phyloP scores from a whole-genome alignment of 2,329 filamentous ascomycete genomes.

The Sclerotinia trifoliorum region DNA sequence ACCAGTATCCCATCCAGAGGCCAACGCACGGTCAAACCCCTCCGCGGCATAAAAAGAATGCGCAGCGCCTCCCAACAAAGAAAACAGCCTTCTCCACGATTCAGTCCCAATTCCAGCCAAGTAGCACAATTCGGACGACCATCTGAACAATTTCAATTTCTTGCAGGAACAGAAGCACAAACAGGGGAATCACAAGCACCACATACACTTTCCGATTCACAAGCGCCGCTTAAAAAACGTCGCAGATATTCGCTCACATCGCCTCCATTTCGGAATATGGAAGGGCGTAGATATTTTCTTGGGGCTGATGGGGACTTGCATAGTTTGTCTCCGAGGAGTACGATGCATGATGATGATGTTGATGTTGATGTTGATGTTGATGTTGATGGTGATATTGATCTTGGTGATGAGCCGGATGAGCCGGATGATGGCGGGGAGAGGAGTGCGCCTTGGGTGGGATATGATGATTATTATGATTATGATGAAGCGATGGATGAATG shows the following conservation, averaged over 20 bases:
- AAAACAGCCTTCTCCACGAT: background rate
- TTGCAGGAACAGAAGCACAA: too few relatives aligned
- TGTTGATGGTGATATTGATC: too few relatives aligned
- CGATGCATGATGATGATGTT: too few relatives aligned
- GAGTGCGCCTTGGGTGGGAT: conserved; percentile 4
- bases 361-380: too few relatives aligned
- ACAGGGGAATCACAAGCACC: too few relatives aligned
- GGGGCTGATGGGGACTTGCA: too few relatives aligned
- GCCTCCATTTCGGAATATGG: background rate
- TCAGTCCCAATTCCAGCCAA: background rate
- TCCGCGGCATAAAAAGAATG: background rate
- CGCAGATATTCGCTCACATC: background rate
- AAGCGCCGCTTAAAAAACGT: background rate
- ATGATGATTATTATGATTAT: background rate
- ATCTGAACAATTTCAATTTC: too few relatives aligned
- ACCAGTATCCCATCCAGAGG: too few relatives aligned
- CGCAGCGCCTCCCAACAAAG: background rate
- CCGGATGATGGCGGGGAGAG: background rate
- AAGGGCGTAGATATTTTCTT: background rate
- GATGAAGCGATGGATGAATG: background rate
- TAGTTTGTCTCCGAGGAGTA: background rate
- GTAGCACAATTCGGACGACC: too few relatives aligned
- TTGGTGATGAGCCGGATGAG: too few relatives aligned
- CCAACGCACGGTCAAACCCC: background rate
- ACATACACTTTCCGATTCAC: too few relatives aligned